Evolutionary conservation across 257 asterid genomes (phyloP).

Genomic region (Misopates orontium): DNA sequence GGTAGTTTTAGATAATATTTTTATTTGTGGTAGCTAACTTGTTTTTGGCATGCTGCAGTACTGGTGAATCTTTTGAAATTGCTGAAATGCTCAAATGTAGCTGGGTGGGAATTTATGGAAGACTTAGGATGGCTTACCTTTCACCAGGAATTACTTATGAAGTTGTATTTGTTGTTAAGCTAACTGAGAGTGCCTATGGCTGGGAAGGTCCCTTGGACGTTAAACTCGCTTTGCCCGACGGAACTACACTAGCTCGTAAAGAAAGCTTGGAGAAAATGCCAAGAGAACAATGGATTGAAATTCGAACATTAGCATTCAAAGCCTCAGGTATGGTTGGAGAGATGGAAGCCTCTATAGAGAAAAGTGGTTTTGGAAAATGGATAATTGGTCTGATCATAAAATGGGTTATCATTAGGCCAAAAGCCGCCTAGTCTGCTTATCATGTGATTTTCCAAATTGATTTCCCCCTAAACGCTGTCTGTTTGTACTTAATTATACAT

Average conservation of each 20-base stretch:
- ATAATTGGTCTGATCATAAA: constrained; percentile 68
- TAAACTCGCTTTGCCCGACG: too few relatives aligned
- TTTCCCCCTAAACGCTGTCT: too few relatives aligned
- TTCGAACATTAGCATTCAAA: constrained; percentile 57
- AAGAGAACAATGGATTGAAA: too few relatives aligned
- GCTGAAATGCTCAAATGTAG: constrained; percentile 70
- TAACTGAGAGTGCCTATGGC: constrained; percentile 12
- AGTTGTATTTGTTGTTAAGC: constrained; percentile 55
- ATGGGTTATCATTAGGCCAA: constrained; percentile 65
- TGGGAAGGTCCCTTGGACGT: too few relatives aligned
- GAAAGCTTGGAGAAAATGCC: too few relatives aligned
- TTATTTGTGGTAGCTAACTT: constrained; percentile 5
- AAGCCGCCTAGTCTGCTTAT: constrained; percentile 37
- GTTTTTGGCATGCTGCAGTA: too few relatives aligned
- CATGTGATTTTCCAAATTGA: too few relatives aligned
- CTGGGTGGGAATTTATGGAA: constrained; percentile 88
- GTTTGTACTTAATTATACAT: too few relatives aligned
- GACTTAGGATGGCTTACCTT: constrained; percentile 55
- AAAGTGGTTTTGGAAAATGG: constrained; percentile 79
- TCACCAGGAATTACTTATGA: constrained; percentile 58
- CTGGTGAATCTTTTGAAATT: constrained; percentile 43
- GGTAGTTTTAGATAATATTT: too few relatives aligned
- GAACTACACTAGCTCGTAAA: too few relatives aligned
- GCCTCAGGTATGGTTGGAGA: constrained; percentile 50
- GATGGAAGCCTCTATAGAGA: constrained; percentile 61